Evolutionary conservation across 192 early-diverging fungal genomes (phyloP).

Genomic region (Pilobolus umbonatus): DNA sequence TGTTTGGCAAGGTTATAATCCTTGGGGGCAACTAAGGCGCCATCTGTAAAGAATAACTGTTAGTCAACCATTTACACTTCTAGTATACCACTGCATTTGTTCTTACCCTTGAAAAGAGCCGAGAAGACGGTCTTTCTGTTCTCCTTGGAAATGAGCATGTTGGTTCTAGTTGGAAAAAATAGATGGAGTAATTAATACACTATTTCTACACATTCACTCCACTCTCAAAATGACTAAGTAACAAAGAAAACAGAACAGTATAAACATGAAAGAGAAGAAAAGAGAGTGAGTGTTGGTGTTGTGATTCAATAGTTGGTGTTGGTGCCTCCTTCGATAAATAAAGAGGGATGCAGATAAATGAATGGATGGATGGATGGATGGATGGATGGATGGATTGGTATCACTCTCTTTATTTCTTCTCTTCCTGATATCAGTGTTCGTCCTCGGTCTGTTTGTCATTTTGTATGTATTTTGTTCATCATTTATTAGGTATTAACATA

Average conservation of each 20-base stretch:
- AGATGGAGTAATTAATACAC: too few species aligned
- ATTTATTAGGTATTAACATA: background rate
- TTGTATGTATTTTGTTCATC: background rate
- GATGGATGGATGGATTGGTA: background rate
- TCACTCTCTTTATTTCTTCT: background rate
- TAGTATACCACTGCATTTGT: background rate
- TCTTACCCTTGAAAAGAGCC: slow-evolving; percentile 78
- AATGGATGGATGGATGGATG: slow-evolving; percentile 4
- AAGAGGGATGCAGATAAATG: background rate
- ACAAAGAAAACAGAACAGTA: background rate
- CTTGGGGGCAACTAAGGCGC: slow-evolving; percentile 98
- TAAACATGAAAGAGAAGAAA: too few species aligned
- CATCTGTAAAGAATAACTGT: slow-evolving; percentile 56
- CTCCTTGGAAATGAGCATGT: slow-evolving; percentile 96
- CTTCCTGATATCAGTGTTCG: background rate
- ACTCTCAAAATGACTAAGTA: background rate
- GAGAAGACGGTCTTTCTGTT: slow-evolving; percentile 98
- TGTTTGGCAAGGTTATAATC: slow-evolving; percentile 96
- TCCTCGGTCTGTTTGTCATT: background rate
- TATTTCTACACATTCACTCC: background rate
- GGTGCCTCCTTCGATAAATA: too few species aligned
- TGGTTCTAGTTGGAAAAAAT: too few species aligned
- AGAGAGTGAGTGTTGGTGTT: too few species aligned
- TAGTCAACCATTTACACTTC: background rate
- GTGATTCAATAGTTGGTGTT: too few species aligned